Conservation (phyloP, 257 asterid genomes). For the Solanum commersonii region DNA sequence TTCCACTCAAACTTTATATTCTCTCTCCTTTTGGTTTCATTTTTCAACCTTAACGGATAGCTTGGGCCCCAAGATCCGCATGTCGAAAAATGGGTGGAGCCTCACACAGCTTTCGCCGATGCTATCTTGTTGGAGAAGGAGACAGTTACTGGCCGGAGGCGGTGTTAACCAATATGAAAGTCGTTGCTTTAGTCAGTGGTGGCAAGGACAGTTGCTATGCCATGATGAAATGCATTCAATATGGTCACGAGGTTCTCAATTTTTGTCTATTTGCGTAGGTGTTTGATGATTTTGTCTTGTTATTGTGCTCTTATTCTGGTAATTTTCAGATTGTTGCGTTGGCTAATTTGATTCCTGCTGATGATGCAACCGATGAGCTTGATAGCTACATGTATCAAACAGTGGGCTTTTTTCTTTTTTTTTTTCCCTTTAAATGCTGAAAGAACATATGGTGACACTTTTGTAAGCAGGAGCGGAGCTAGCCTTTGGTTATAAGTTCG, state of each 20-base stretch:
- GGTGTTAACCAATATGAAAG: constrained; percentile 48
- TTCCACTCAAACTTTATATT: too few relatives aligned
- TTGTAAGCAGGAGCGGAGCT: not conserved
- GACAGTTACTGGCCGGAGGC: not conserved
- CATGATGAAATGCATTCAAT: constrained; percentile 85
- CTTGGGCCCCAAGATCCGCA: not conserved
- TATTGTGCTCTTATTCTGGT: not conserved
- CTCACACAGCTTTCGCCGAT: not conserved
- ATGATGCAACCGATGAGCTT: constrained; percentile 76
- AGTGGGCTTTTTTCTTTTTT: constrained; percentile 26
- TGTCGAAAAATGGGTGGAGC: too few relatives aligned
- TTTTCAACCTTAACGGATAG: too few relatives aligned
- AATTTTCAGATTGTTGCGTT: constrained; percentile 66
- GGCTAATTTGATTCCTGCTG: constrained; percentile 85
- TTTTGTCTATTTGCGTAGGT: not conserved
- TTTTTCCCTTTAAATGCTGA: not conserved
- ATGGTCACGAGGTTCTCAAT: constrained; percentile 17
- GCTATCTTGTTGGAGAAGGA: not conserved
- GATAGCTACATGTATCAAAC: constrained; percentile 98
- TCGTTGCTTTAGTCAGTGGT: constrained; percentile 89
- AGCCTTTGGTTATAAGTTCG: not conserved
- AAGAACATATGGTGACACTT: not conserved
- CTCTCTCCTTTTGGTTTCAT: too few relatives aligned
- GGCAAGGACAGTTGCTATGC: constrained; percentile 95
- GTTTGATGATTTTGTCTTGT: not conserved